These are phyloP conservation scores for Chaetomium cochliodes DNA, from an alignment of 495 filamentous ascomycete genomes.

Conservation along the genomic window DNA sequence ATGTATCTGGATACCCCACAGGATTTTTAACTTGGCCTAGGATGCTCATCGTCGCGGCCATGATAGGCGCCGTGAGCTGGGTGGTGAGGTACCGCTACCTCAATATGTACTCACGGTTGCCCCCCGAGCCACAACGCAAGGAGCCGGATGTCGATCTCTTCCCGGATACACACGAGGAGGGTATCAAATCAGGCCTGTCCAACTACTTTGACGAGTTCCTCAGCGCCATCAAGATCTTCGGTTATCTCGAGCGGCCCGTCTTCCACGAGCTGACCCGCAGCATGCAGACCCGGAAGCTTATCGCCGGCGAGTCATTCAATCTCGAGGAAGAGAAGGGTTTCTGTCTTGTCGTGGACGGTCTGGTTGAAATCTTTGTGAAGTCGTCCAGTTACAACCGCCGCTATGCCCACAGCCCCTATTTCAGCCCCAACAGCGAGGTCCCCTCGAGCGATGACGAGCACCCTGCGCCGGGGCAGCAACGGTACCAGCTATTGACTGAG, in stretches of 20 bases:
- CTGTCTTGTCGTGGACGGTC: constrained; percentile 92
- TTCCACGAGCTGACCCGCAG: constrained; percentile 96
- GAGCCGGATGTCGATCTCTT: constrained; percentile 94
- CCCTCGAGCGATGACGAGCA: constrained; percentile 67
- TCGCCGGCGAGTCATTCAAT: constrained; percentile 91
- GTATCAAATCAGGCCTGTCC: constrained; percentile 83
- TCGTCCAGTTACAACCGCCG: constrained; percentile 61
- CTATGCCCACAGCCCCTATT: constrained; percentile 22
- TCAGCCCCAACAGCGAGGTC: constrained; percentile 30
- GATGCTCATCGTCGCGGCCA: constrained; percentile 70
- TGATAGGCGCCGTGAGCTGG: constrained; percentile 83
- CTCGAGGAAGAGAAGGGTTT: constrained; percentile 98
- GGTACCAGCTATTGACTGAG: constrained; percentile 89
- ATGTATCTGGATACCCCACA: too few species aligned
- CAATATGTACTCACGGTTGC: constrained; percentile 91
- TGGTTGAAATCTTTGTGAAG: constrained; percentile 98
- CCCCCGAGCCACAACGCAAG: constrained; percentile 91
- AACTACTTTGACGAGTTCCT: constrained; percentile 98
- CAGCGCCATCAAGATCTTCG: constrained; percentile 99
- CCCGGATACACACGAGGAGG: constrained; percentile 85
- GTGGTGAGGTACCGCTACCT: constrained; percentile 89
- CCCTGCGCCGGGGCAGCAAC: constrained; percentile 58
- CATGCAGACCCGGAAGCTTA: constrained; percentile 95
- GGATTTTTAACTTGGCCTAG: constrained; percentile 40
- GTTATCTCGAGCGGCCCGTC: constrained; percentile 91